phyloP scores from a whole-genome alignment of 805 yeast species.

The Saturnispora sekii region DNA sequence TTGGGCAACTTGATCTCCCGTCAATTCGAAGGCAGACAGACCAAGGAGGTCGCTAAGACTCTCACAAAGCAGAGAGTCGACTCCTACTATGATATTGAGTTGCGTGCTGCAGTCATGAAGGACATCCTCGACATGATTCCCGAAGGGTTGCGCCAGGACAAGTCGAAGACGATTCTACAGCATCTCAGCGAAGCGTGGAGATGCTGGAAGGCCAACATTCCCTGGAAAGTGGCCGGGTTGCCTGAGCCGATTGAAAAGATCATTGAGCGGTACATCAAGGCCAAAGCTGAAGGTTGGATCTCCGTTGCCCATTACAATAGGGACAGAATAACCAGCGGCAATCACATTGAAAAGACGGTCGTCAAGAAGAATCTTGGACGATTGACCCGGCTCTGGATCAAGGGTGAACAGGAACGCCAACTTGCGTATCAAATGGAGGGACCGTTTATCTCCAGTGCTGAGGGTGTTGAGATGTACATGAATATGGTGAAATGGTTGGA shows the following conservation, averaged over 20 bases:
- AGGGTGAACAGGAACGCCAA: constrained; percentile 86
- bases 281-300: constrained; percentile 96
- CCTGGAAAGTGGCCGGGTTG: constrained; percentile 95
- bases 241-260: constrained; percentile 85
- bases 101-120: constrained; percentile 89
- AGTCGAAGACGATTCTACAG: constrained; percentile 79
- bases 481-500: constrained; percentile 91
- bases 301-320: constrained; percentile 89
- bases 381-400: constrained; percentile 84
- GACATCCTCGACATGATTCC: constrained; percentile 97
- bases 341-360: constrained; percentile 86
- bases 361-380: constrained; percentile 91
- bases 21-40: constrained; percentile 91
- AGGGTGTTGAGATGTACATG: constrained; percentile 79
- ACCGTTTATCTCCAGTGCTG: constrained; percentile 75
- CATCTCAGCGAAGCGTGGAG: constrained; percentile 98
- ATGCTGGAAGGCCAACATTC: constrained; percentile 98
- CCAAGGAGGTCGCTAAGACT: constrained; percentile 86
- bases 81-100: constrained; percentile 86
- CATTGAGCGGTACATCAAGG: constrained; percentile 81
- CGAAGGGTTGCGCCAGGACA: constrained; percentile 80
- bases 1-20: constrained; percentile 81
- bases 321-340: constrained; percentile 82
- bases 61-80: constrained; percentile 94
- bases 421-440: constrained; percentile 71